phyloP scores from a whole-genome alignment of 345 rosid species.

The Corchorus olitorius region DNA sequence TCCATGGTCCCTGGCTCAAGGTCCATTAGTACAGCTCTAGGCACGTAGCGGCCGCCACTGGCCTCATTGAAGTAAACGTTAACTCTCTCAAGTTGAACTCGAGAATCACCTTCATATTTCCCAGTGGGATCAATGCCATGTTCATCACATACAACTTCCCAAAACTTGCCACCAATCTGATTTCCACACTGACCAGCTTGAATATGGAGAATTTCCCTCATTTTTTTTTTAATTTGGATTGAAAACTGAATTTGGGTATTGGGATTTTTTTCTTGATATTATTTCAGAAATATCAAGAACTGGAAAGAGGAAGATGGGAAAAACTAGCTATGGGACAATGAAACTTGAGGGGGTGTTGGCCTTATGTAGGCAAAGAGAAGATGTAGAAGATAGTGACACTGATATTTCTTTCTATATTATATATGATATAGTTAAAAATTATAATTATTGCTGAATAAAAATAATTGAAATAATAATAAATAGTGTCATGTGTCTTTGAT shows the following conservation, averaged over 20 bases:
- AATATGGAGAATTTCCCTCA: slow-evolving; percentile 45
- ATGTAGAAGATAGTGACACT: slow-evolving; percentile 22
- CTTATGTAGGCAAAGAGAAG: slow-evolving; percentile 14
- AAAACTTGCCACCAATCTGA: slow-evolving; percentile 41
- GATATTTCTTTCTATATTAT: slow-evolving; percentile 3
- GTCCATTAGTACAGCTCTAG: slow-evolving; percentile 40
- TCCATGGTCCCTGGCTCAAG: slow-evolving; percentile 47
- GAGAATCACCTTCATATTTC: slow-evolving; percentile 17
- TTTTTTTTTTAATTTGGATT: slow-evolving; percentile 20
- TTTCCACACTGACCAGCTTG: slow-evolving; percentile 49
- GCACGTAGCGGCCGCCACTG: slow-evolving; percentile 27
- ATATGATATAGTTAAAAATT: neutral
- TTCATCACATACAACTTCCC: slow-evolving; percentile 43
- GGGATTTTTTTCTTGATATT: slow-evolving; percentile 9
- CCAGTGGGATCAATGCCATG: slow-evolving; percentile 41
- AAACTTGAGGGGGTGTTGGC: slow-evolving; percentile 13
- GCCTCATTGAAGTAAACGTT: slow-evolving; percentile 41
- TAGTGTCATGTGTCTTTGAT: slow-evolving; percentile 28
- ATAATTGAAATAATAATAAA: neutral
- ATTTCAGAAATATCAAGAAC: slow-evolving; percentile 35
- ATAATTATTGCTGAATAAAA: neutral
- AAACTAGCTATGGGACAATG: slow-evolving; percentile 21
- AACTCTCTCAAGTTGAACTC: slow-evolving; percentile 32
- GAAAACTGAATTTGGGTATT: neutral
- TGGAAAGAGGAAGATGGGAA: neutral